Evolutionary conservation across 257 asterid genomes (phyloP), one percentile per base, ranked within the genome.

Genomic region (Osmanthus fragrans): DNA sequence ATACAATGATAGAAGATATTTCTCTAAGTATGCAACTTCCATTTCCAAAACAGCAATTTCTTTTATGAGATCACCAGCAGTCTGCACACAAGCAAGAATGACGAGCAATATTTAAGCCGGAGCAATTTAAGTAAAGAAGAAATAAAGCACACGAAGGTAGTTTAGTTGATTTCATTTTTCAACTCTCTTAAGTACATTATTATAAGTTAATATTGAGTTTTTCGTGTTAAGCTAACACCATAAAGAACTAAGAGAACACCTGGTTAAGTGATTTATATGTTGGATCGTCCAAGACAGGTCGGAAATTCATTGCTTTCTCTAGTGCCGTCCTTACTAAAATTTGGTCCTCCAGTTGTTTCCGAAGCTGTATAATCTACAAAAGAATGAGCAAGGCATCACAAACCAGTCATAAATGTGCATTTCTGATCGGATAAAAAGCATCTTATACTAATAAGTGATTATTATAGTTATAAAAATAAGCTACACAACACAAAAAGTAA

Each of bases 1-100:
- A 63, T 93, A 93, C 86, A 92, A 64, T 37, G 98, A 88, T 4
- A 93, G 92, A 78, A 95, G 98, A 84, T 87, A 87, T 73, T 92
- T 91, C 82, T 95, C 98, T 73, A 95, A 81, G 78, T 83, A 84
- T 21, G 82, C 63, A 19, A 95, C 89, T 85, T 95, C 94, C 77
- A 86, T 40, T 86, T 95, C 99, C 90, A 95, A 65, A 37, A 81
- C 73, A 66, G 88, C 84, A 56, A 95, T 90, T 79, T 95, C 99
- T 76, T 79, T 87, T 34, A 95, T 81, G 56, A 95, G 90, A 84
- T 93, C 90, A 85, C 89, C 95, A 54, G 88, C 93, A 47, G 89
- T 89, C 98, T 93, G 92, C 71, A 77, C 70, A 64, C 6, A 63
- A 75, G 42, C 47, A 45, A 15, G 39, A 68, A 8, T 21, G 6